Base-by-base conservation (phyloP, 208 protist species). In the Zelonia costaricensis region DNA sequence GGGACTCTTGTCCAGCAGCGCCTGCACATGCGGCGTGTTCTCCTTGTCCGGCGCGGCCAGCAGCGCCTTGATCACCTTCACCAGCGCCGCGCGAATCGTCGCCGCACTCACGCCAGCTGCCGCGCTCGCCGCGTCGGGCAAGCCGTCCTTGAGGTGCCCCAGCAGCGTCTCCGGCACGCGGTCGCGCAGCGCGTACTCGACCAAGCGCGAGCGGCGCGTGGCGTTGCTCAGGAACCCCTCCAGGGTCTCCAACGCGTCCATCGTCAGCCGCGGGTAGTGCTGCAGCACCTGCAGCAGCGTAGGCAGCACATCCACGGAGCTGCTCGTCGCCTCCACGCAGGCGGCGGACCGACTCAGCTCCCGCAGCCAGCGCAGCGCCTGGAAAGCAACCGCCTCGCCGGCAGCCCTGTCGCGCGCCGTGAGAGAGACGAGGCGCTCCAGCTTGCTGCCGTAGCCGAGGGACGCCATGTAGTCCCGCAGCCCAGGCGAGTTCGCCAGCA, bases 61-160 rank as follows among this genome's bases (percentile, higher is more conserved):
- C 62, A 97, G 81, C 0, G 77, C 69, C 67, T 96, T 97, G n/a
- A 97, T 49, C 1, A 92, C 84, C 58, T 90, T 90, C 33, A 95
- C 85, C 22, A 95, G 67, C 12, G 93, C 67, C 0, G 93, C 93
- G 16, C 91, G 86, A 15, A 92, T 62, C 2, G 88, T 82, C 4
- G 89, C 80, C 1, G 84, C 77, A 7, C 69, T 58, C 25, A 78
- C 68, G 1, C 56, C 77, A 6, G 65, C 59, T n/a, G 33, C 68
- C 15, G 68, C 62, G 8, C 71, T 74, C 6, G 64, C 45, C 18
- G 75, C 35, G n/a, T 66, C 69, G 4, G 56, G 74, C n/a, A 92
- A 30, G 7, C 80, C 78, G 13, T 57, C 47, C 56, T 93, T 80
- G 13, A 97, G 73, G 20, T 84, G 59, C 4, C 60, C 28, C 0